A percentile compares a stretch with the other conserved stretches of the same genome.
Conservation (phyloP, 1,139 yeast genomes). For the Yamadazyma taylorii region DNA sequence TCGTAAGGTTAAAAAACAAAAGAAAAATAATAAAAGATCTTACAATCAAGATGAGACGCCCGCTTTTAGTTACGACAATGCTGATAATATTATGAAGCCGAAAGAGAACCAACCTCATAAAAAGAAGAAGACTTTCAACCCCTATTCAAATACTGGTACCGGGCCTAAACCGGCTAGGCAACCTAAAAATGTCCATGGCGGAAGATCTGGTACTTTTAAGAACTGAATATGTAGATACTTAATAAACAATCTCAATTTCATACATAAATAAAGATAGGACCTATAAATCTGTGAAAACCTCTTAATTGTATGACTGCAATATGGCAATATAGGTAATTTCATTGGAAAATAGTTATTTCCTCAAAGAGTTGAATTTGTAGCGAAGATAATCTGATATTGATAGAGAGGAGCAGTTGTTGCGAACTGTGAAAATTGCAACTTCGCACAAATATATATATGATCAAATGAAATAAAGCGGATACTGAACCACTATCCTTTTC, state of each 20-base stretch:
- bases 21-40: constrained; percentile 12
- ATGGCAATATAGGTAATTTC: too few relatives aligned
- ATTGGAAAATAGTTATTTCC: too few relatives aligned
- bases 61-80: constrained; percentile 46
- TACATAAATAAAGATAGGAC: not conserved
- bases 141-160: constrained; percentile 47
- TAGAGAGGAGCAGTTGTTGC: too few relatives aligned
- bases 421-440: too few relatives aligned
- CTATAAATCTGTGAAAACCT: too few relatives aligned
- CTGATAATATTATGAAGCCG: constrained; percentile 47
- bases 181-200: constrained; percentile 37
- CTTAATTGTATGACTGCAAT: too few relatives aligned
- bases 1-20: constrained; percentile 28
- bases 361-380: too few relatives aligned
- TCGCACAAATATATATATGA: too few relatives aligned
- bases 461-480: too few relatives aligned
- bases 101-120: constrained; percentile 16
- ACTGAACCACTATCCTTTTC: too few relatives aligned
- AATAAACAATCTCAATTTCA: too few relatives aligned
- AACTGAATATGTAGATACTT: constrained; percentile 14
- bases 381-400: too few relatives aligned
- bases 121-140: constrained; percentile 60
- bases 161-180: constrained; percentile 56
- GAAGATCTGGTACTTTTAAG: constrained; percentile 51
- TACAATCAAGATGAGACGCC: constrained; percentile 15